Evolutionary conservation across 768 basidiomycete genomes (phyloP).

Genomic region (Floccularia luteovirens): DNA sequence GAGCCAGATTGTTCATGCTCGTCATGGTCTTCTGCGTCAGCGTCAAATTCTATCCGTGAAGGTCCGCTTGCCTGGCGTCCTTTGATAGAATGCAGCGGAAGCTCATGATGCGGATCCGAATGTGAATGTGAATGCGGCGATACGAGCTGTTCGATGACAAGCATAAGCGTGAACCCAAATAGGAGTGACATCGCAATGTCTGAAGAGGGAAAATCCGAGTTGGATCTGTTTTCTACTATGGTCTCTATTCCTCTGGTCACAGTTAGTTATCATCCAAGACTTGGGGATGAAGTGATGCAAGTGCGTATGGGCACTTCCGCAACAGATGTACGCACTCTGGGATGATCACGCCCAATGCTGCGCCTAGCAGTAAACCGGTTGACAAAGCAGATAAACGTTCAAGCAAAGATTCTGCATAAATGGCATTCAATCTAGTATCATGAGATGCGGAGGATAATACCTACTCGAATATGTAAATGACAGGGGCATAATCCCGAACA

Average conservation of each 20-base stretch:
- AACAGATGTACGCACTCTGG: slow-evolving; percentile 76
- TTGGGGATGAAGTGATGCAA: neutral
- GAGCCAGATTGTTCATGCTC: slow-evolving; percentile 28
- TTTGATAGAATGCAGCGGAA: slow-evolving; percentile 7
- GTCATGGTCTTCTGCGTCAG: slow-evolving; percentile 54
- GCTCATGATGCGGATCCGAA: slow-evolving; percentile 8
- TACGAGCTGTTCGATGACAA: slow-evolving; percentile 59
- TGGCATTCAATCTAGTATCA: slow-evolving; percentile 21
- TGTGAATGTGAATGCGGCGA: slow-evolving; percentile 40
- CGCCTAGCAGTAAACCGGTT: slow-evolving; percentile 82
- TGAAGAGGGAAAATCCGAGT: slow-evolving; percentile 35
- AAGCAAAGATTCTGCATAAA: slow-evolving; percentile 7
- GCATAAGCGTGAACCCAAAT: slow-evolving; percentile 55
- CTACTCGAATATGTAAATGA: slow-evolving; percentile 65
- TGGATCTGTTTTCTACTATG: slow-evolving; percentile 26
- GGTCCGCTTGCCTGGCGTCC: slow-evolving; percentile 7
- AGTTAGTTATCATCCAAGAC: slow-evolving; percentile 2
- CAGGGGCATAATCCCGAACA: slow-evolving; percentile 68
- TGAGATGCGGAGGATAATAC: slow-evolving; percentile 15
- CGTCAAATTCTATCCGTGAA: slow-evolving; percentile 46
- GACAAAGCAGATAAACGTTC: slow-evolving; percentile 50
- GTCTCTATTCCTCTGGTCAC: slow-evolving; percentile 66
- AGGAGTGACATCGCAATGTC: slow-evolving; percentile 59
- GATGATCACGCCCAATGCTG: slow-evolving; percentile 86
- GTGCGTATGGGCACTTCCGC: neutral